These are phyloP conservation scores for Fusarium sp. DNA, from an alignment of 2,329 filamentous ascomycete genomes.

Conservation along the genomic window DNA sequence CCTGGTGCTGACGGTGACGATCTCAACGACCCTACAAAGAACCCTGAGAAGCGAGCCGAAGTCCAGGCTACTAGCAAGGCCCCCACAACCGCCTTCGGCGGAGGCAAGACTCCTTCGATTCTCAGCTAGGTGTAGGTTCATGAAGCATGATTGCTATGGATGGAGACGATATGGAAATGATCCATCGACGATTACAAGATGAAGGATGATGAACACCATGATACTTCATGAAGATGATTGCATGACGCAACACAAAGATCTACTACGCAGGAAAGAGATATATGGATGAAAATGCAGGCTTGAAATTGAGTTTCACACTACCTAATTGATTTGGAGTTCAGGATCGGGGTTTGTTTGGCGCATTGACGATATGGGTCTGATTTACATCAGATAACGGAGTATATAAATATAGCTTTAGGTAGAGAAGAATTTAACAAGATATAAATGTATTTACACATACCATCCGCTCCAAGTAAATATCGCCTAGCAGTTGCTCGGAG, in stretches of 20 bases:
- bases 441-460: background rate
- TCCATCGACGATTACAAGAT: slow-evolving; percentile 17
- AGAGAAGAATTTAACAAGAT: slow-evolving; percentile 1
- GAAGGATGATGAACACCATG: slow-evolving; percentile 4
- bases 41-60: slow-evolving; percentile 56
- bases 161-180: slow-evolving; percentile 8
- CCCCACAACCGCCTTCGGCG: slow-evolving; percentile 34
- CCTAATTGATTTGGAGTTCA: background rate
- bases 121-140: slow-evolving; percentile 28
- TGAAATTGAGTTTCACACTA: background rate
- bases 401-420: background rate
- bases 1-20: slow-evolving; percentile 61
- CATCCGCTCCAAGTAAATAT: background rate
- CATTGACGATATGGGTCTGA: background rate
- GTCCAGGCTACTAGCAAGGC: slow-evolving; percentile 33
- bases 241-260: background rate
- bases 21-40: slow-evolving; percentile 59
- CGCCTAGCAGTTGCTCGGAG: too few relatives aligned
- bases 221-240: slow-evolving; percentile 2
- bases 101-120: slow-evolving; percentile 42
- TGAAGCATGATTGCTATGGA: slow-evolving; percentile 16
- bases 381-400: background rate
- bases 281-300: background rate
- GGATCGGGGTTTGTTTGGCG: background rate
- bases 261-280: background rate